Evolutionary conservation across 257 asterid species (phyloP).

Genomic region (Coffea eugenioides): DNA sequence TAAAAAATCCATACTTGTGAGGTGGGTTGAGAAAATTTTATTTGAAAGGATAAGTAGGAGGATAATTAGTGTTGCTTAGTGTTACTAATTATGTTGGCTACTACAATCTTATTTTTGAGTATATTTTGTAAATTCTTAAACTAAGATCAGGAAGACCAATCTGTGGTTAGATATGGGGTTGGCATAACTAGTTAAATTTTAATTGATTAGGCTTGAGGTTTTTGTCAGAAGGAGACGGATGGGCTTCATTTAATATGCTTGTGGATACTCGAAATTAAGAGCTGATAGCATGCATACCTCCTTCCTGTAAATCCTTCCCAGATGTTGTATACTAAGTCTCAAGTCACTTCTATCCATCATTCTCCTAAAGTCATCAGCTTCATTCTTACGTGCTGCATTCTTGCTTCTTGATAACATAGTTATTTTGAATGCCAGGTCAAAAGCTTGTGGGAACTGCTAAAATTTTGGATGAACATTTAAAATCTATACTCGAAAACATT

Average conservation of each 20-base stretch:
- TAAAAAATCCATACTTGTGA: not conserved
- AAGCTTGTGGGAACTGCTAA: constrained; percentile 31
- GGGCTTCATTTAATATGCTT: not conserved
- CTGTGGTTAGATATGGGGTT: not conserved
- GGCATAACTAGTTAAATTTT: not conserved
- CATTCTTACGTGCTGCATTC: not conserved
- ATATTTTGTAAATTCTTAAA: not conserved
- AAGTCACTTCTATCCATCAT: not conserved
- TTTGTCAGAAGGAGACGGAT: not conserved
- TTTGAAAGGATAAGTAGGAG: not conserved
- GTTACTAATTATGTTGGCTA: not conserved
- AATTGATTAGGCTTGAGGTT: not conserved
- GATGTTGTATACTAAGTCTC: not conserved
- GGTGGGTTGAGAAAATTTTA: not conserved
- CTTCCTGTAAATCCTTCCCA: not conserved
- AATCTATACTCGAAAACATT: constrained; percentile 74
- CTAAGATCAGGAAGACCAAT: not conserved
- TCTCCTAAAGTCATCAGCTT: not conserved
- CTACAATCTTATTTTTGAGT: not conserved
- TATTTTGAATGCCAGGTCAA: constrained; percentile 49
- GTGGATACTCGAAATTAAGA: not conserved
- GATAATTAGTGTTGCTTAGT: not conserved
- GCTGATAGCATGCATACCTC: not conserved
- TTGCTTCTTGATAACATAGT: constrained; percentile 14
- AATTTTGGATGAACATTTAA: constrained; percentile 63